A percentile compares a stretch with the other conserved stretches of the same genome.
phyloP scores from a whole-genome alignment of 768 basidiomycete genomes.

The Pisolithus sp. region DNA sequence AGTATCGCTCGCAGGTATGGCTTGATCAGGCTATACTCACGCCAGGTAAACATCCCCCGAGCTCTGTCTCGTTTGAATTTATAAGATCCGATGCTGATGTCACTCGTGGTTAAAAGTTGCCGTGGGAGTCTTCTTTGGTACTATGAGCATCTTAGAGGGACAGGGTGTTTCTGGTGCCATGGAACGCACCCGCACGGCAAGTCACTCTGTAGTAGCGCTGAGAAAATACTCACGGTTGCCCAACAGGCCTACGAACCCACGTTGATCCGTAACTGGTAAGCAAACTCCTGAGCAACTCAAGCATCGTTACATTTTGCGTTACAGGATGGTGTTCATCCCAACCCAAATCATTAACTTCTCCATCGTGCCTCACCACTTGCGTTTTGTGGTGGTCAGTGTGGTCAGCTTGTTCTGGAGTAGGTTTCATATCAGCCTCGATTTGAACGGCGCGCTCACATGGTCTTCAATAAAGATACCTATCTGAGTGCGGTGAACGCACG shows the following conservation, averaged over 20 bases:
- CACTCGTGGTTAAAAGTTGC: constrained; percentile 25
- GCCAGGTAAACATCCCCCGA: constrained; percentile 40
- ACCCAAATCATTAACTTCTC: constrained; percentile 77
- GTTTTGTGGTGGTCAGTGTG: constrained; percentile 67
- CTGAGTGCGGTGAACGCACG: constrained; percentile 51
- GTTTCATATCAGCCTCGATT: constrained; percentile 21
- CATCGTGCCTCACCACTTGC: constrained; percentile 68
- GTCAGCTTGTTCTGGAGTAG: constrained; percentile 81
- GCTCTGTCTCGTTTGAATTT: constrained; percentile 2
- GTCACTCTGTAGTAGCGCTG: background rate
- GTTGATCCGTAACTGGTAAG: constrained; percentile 69
- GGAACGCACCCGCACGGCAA: constrained; percentile 37
- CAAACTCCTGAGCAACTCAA: background rate
- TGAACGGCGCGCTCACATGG: background rate
- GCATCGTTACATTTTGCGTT: background rate
- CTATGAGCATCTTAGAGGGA: constrained; percentile 78
- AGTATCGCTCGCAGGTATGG: constrained; percentile 46
- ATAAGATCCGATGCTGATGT: background rate
- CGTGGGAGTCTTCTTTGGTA: constrained; percentile 57
- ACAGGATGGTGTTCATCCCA: constrained; percentile 68
- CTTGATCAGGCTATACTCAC: constrained; percentile 78
- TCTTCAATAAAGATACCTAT: constrained; percentile 46
- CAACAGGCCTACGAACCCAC: constrained; percentile 67
- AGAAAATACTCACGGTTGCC: background rate
- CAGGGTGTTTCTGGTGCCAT: constrained; percentile 48